Conservation (phyloP, 2,329 filamentous ascomycete genomes). For the Ramichloridium luteum region DNA sequence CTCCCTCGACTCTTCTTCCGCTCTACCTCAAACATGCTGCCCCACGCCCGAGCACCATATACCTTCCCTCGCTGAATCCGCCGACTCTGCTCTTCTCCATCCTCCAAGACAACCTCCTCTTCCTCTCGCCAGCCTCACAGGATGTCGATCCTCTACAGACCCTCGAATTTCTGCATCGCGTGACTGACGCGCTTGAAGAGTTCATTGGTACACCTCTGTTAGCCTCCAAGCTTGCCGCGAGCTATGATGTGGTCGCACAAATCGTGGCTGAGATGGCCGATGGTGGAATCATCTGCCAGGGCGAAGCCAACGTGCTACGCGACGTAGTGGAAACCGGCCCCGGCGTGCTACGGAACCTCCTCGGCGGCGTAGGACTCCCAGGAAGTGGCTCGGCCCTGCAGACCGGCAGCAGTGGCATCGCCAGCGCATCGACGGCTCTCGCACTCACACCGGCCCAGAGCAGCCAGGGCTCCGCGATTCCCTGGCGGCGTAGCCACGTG, state of each 20-base stretch:
- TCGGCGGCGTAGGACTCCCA: slow-evolving; percentile 77
- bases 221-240: slow-evolving; percentile 72
- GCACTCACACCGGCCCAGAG: slow-evolving; percentile 12
- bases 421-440: slow-evolving; percentile 8
- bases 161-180: slow-evolving; percentile 86
- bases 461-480: slow-evolving; percentile 44
- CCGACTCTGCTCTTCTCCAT: slow-evolving; percentile 82
- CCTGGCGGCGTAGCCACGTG: slow-evolving; percentile 86
- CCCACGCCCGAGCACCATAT: slow-evolving; percentile 76
- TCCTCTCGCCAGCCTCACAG: slow-evolving; percentile 70
- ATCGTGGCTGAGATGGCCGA: slow-evolving; percentile 94
- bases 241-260: slow-evolving; percentile 89
- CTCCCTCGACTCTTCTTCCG: slow-evolving; percentile 63
- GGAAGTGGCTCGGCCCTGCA: slow-evolving; percentile 30
- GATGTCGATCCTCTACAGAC: slow-evolving; percentile 83
- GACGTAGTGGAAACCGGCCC: slow-evolving; percentile 80
- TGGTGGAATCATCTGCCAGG: slow-evolving; percentile 75
- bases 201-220: slow-evolving; percentile 82
- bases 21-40: slow-evolving; percentile 73
- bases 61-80: slow-evolving; percentile 69
- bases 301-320: slow-evolving; percentile 81
- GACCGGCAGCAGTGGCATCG: slow-evolving; percentile 10
- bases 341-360: slow-evolving; percentile 74
- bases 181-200: slow-evolving; percentile 86
- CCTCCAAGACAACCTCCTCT: slow-evolving; percentile 73